phyloP scores from a whole-genome alignment of 1,284 basidiomycete genomes.

The Rhodotorula sp. region DNA sequence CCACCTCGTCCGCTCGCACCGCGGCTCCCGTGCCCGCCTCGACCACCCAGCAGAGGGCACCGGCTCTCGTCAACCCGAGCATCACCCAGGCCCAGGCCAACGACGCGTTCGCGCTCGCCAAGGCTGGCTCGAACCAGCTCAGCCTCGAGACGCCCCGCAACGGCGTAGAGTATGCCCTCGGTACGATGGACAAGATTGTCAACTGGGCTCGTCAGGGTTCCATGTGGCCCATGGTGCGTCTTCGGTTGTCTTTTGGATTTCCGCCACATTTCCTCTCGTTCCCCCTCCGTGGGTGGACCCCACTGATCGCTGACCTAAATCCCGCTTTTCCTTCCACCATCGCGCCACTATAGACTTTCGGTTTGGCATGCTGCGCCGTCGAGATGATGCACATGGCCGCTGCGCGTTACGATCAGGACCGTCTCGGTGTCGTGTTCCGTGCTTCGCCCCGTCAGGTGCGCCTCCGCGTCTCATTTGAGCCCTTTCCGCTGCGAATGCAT shows the following conservation, averaged over 20 bases:
- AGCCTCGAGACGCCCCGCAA: constrained; percentile 81
- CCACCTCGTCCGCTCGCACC: constrained; percentile 22
- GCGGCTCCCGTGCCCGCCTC: not conserved
- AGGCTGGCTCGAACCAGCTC: constrained; percentile 75
- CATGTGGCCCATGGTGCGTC: constrained; percentile 92
- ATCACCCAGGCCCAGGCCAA: constrained; percentile 12
- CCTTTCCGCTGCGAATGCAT: too few relatives aligned
- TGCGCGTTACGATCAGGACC: constrained; percentile 97
- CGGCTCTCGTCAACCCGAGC: not conserved
- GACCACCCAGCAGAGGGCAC: not conserved
- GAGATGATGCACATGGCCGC: constrained; percentile 93
- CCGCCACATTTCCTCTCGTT: not conserved
- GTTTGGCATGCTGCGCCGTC: constrained; percentile 97
- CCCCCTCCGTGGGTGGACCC: not conserved
- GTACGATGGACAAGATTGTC: constrained; percentile 92
- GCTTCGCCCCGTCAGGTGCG: constrained; percentile 74
- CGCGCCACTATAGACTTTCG: constrained; percentile 52
- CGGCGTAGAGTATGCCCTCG: constrained; percentile 84
- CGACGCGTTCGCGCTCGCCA: constrained; percentile 55
- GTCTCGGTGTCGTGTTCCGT: constrained; percentile 96
- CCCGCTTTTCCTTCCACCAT: not conserved
- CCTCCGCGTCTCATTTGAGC: not conserved
- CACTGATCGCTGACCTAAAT: not conserved
- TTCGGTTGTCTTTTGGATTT: too few relatives aligned
- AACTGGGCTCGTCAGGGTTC: constrained; percentile 98